Conservation (phyloP, 148 eudicot genomes). For the Rhododendron griersonianum region DNA sequence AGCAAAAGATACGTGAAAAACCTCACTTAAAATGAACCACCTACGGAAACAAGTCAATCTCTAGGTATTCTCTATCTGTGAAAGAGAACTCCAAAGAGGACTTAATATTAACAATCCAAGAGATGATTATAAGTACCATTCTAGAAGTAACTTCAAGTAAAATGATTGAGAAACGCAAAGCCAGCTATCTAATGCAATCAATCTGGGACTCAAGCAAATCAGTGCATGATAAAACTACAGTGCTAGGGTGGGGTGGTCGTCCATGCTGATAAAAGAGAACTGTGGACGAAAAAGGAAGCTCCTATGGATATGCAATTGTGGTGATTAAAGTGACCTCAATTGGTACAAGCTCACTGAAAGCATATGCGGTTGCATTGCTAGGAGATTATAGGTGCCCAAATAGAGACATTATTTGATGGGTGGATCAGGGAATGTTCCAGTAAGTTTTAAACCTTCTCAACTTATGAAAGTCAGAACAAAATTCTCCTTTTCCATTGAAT, state of each 20-base stretch:
- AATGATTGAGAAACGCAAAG: background rate
- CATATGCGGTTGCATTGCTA: background rate
- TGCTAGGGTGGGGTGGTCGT: background rate
- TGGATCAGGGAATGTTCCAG: background rate
- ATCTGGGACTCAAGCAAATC: background rate
- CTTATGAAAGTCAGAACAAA: background rate
- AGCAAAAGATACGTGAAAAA: background rate
- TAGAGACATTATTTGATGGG: background rate
- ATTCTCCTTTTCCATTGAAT: background rate
- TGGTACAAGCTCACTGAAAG: background rate
- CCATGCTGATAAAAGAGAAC: background rate
- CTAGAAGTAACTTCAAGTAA: background rate
- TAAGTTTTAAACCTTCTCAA: background rate
- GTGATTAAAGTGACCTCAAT: background rate
- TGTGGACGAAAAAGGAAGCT: background rate
- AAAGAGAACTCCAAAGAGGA: background rate
- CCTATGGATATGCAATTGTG: background rate
- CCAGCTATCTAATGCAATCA: background rate
- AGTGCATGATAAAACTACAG: background rate
- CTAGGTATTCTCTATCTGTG: background rate
- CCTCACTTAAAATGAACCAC: background rate
- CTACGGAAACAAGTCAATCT: background rate
- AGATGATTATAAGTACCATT: background rate
- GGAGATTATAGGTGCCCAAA: background rate
- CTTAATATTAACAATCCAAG: background rate